These are phyloP conservation scores for Eucalyptus marginata DNA, from an alignment of 345 rosid species.

Conservation along the genomic window DNA sequence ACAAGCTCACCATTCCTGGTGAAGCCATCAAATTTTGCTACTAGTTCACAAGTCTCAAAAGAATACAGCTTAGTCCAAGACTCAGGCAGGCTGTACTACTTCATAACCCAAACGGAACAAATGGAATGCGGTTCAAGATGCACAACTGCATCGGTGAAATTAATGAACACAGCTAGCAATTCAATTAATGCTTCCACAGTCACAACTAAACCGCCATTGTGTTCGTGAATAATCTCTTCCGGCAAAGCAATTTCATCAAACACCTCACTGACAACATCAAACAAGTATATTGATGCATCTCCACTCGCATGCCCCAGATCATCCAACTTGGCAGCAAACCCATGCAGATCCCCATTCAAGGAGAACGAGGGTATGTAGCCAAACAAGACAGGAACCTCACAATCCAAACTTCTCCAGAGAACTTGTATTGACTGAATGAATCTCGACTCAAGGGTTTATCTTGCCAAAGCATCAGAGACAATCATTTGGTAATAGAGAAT, in stretches of 20 bases:
- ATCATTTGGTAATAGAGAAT: neutral
- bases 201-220: neutral
- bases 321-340: neutral
- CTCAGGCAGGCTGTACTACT: neutral
- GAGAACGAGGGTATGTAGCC: neutral
- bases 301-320: neutral
- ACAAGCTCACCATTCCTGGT: neutral
- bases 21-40: neutral
- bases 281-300: neutral
- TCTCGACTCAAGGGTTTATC: neutral
- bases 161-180: neutral
- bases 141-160: rapidly evolving
- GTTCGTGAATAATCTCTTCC: neutral
- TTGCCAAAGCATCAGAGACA: neutral
- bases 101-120: neutral
- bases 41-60: neutral
- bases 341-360: neutral
- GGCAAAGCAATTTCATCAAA: neutral
- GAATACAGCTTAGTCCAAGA: neutral
- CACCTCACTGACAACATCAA: neutral
- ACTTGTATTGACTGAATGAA: neutral
- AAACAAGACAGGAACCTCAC: neutral
- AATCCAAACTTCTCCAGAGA: neutral
- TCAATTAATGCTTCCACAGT: neutral
- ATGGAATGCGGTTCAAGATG: neutral